A percentile compares a stretch with the other conserved stretches of the same genome.
These are phyloP conservation scores for Onygenales sp. DNA, from an alignment of 2,329 filamentous ascomycete genomes.

Conservation along the genomic window DNA sequence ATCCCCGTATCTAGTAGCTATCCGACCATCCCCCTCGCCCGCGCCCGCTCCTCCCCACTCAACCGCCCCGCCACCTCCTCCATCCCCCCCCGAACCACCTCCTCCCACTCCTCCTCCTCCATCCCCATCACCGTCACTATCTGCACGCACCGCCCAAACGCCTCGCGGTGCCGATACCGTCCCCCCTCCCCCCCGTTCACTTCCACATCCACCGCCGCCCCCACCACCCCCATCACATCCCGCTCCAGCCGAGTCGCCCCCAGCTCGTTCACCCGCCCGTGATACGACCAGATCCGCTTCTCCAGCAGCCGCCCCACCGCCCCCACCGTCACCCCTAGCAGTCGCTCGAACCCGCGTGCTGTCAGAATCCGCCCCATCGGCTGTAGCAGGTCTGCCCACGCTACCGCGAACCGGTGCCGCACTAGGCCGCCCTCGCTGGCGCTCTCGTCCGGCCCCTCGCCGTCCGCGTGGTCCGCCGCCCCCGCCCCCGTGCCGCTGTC, in stretches of 20 bases:
- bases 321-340: slow-evolving; percentile 63
- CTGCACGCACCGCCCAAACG: slow-evolving; percentile 67
- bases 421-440: slow-evolving; percentile 50
- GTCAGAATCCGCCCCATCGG: slow-evolving; percentile 82
- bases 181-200: slow-evolving; percentile 22
- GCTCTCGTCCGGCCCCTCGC: slow-evolving; percentile 13
- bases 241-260: slow-evolving; percentile 77
- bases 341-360: slow-evolving; percentile 60
- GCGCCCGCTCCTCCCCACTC: slow-evolving; percentile 60
- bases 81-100: slow-evolving; percentile 46
- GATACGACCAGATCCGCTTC: slow-evolving; percentile 74
- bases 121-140: slow-evolving; percentile 82
- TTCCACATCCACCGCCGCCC: slow-evolving; percentile 31
- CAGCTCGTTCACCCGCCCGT: slow-evolving; percentile 68
- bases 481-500: slow-evolving; percentile 45
- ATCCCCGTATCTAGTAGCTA: not conserved
- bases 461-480: slow-evolving; percentile 24
- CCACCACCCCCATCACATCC: slow-evolving; percentile 68
- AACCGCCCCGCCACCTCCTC: slow-evolving; percentile 56
- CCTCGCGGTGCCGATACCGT: slow-evolving; percentile 69
- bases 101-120: slow-evolving; percentile 94
- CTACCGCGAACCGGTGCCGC: slow-evolving; percentile 67
- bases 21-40: slow-evolving; percentile 59
- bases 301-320: slow-evolving; percentile 74
- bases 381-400: slow-evolving; percentile 77